Evolutionary conservation across 1,284 basidiomycete species (phyloP), one percentile per base, ranked within the genome.

Genomic region (Ceratobasidium sp.): DNA sequence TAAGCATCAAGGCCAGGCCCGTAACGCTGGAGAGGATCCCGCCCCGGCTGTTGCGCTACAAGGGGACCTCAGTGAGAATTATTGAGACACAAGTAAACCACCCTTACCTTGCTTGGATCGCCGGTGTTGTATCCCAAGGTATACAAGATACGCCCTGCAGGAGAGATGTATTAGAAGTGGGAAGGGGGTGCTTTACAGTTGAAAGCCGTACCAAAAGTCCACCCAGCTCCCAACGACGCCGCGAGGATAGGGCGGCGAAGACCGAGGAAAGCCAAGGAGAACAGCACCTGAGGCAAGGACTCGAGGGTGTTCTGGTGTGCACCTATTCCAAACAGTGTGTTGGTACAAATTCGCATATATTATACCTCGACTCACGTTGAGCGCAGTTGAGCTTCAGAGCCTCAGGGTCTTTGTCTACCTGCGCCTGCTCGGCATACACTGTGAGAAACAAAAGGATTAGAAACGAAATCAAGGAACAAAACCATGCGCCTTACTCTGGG

Each of bases 381-480:
- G 77, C 77, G 40, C 77, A 78, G 52, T 78, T 78, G 54, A 70
- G 76, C 22, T 54, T 68, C 59, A 79, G 29, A 15, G 78, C 78
- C 19, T 76, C 77, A n/a, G 52, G 40, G 54, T 52, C 57, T 40
- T 77, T 69, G 17, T 76, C 77, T 52, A 67, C 44, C 64, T 77
- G 62, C 17, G 52, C 73, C 40, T 77, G 77, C 51, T 77, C 76
- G n/a, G 78, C 78, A 57, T 79, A 79, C 46, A 77, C 77, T 78
- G 46, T 13, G 13, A 2, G 44, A 56, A 66, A 32, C 15, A n/a
- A 40, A 59, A 19, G 57, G 34, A n/a, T 77, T 29, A 66, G 51
- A 29, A 22, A 25, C 15, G 32, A 67, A n/a, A 25, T 17, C 17
- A 64, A 44, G 46, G n/a, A 22, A 5, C 9, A 37, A 59, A 9